Base-by-base conservation (phyloP, 1,284 basidiomycete genomes). In the Polyporus tsugae region DNA sequence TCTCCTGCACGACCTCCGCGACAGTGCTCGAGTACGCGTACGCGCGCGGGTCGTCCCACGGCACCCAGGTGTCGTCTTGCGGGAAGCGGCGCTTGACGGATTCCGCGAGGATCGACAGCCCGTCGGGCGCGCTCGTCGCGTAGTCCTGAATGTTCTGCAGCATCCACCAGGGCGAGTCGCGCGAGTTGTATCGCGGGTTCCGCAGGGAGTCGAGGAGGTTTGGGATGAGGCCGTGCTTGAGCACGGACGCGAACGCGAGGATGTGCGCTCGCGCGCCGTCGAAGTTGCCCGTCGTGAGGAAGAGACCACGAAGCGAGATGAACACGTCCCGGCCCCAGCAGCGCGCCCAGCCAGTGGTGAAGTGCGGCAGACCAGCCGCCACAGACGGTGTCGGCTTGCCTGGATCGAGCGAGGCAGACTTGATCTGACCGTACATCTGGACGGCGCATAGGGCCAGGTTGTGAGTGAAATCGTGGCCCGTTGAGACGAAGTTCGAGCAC, bases 301-400 rank as follows among this genome's bases (percentile, higher is more conserved):
- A 97, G 59, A 98, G 83, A 3, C 96, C 96, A 70, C 95, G 90
- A 15, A 97, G 82, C 0, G 95, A 97, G 79, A 98, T 97, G 82
- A 97, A 97, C 1, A 97, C 95, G 79, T 98, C 96, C 46, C 96
- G 89, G n/a, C 97, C 96, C 97, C 97, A 98, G 77, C 94, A 96
- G 60, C 96, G 87, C 17, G 95, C 95, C 96, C 97, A 98, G 6
- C 91, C 91, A 9, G 92, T 83, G 2, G 94, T 84, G 76, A 98
- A 98, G 82, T 98, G 96, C 13, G 97, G 96, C 36, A 98, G 82
- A 25, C 97, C 97, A n/a, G 96, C 96, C 2, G 97, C 96, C 36
- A 98, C 84, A 11, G 92, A 95, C 2, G 97, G 90, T 0, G 91
- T 92, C 2, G 86, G 80, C 74, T 87, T 87, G 2, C 78, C 81